Conservation (phyloP, 192 early-diverging fungal genomes). For the Coemansia sp. region DNA sequence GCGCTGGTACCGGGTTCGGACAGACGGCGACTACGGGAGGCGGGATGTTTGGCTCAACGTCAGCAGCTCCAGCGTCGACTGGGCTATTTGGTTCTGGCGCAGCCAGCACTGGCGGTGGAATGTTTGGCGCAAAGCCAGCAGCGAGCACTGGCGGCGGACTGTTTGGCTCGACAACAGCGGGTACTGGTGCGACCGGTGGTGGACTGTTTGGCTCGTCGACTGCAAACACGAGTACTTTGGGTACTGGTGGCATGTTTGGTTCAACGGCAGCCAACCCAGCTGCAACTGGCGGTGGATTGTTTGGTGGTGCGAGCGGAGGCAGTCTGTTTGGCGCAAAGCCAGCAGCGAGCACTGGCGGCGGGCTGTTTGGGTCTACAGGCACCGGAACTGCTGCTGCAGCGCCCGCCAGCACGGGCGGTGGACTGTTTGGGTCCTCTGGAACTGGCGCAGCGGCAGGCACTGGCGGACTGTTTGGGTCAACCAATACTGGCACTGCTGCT, state of each 20-base stretch:
- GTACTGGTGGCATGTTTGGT: constrained; percentile 4
- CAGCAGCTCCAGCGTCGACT: not conserved
- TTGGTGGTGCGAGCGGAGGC: constrained; percentile 1
- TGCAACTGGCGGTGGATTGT: constrained; percentile 6
- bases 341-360: not conserved
- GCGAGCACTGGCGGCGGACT: constrained; percentile 1
- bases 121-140: constrained; percentile 24
- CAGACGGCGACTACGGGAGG: constrained; percentile 19
- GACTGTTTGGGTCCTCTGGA: constrained; percentile 36
- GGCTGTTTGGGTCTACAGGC: constrained; percentile 10
- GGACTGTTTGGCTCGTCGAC: constrained; percentile 40
- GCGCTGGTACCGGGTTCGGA: constrained; percentile 35
- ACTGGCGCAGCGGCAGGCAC: constrained; percentile 24
- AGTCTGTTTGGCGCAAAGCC: constrained; percentile 24
- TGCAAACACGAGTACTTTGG: constrained; percentile 26
- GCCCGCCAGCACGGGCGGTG: constrained; percentile 40
- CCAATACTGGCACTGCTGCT: constrained; percentile 16
- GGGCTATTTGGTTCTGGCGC: constrained; percentile 11
- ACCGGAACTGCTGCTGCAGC: constrained; percentile 3
- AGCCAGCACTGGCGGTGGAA: constrained; percentile 6
- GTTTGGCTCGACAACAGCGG: constrained; percentile 7
- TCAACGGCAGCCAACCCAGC: not conserved
- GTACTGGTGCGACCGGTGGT: constrained; percentile 8
- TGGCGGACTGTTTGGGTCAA: constrained; percentile 6
- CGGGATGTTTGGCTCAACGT: constrained; percentile 5